Percentiles rank a stretch among this genome's conserved stretches.
Evolutionary conservation across 163 green algal species (phyloP).

Genomic region (Chlamydomonas reinhardtii): DNA sequence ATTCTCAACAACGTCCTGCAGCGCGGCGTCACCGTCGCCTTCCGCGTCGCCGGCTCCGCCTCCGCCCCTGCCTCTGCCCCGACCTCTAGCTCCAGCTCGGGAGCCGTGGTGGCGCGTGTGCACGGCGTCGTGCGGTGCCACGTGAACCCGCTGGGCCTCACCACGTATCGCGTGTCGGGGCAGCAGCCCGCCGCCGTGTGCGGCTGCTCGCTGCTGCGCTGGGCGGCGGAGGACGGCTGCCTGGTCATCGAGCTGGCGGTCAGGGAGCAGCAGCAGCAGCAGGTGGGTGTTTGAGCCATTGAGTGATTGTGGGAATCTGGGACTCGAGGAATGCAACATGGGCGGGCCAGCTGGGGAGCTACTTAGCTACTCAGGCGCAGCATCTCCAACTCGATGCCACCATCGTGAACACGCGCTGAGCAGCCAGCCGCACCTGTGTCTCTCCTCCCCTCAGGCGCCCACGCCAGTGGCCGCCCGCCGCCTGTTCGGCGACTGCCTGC

Average conservation of each 20-base stretch:
- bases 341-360: too few species aligned
- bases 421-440: too few species aligned
- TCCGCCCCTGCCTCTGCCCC: too few species aligned
- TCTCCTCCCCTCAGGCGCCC: not conserved
- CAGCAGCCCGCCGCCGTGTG: slow-evolving; percentile 5
- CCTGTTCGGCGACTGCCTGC: slow-evolving; percentile 37
- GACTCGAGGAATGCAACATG: too few species aligned
- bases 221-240: not conserved
- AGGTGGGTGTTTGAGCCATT: too few species aligned
- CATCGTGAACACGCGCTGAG: too few species aligned
- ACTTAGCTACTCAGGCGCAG: too few species aligned
- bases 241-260: slow-evolving; percentile 10
- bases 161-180: slow-evolving; percentile 3
- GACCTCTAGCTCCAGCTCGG: not conserved
- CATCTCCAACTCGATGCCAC: too few species aligned
- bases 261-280: not conserved
- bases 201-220: slow-evolving; percentile 15
- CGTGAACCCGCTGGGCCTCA: slow-evolving; percentile 12
- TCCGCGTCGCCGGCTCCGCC: not conserved
- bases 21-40: not conserved
- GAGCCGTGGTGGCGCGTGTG: not conserved
- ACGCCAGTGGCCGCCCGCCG: not conserved
- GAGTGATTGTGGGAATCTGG: too few species aligned
- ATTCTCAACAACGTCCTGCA: not conserved
- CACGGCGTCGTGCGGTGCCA: not conserved